Evolutionary conservation across 441 rosid genomes (phyloP).

Genomic region (Daphne laureola): DNA sequence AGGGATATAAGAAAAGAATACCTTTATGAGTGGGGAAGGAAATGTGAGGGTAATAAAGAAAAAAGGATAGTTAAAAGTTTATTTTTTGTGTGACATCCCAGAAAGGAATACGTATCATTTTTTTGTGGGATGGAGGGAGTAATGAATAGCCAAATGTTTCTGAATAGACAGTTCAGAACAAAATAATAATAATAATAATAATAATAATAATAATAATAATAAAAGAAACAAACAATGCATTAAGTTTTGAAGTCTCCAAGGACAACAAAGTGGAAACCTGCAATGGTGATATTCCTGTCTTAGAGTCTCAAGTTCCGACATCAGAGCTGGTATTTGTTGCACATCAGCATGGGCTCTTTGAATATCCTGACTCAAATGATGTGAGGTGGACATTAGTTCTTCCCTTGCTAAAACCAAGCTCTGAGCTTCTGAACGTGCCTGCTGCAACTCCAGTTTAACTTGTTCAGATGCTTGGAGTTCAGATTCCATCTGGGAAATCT

Average conservation of each 20-base stretch:
- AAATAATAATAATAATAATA: too few relatives aligned
- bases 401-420: conserved; percentile 63
- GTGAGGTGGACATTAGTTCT: conserved; percentile 69
- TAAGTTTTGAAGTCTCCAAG: conserved; percentile 8
- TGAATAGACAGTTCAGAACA: too few relatives aligned
- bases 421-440: conserved; percentile 73
- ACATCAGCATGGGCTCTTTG: conserved; percentile 67
- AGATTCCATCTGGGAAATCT: conserved; percentile 68
- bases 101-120: too few relatives aligned
- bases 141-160: too few relatives aligned
- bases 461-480: conserved; percentile 69
- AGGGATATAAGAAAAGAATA: too few relatives aligned
- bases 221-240: too few relatives aligned
- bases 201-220: too few relatives aligned
- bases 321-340: conserved; percentile 68
- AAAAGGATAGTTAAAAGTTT: too few relatives aligned
- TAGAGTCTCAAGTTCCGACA: conserved; percentile 72
- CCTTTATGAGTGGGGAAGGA: too few relatives aligned
- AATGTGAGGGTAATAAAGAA: too few relatives aligned
- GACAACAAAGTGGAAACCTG: conserved; percentile 44
- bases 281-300: conserved; percentile 90
- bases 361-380: conserved; percentile 70
- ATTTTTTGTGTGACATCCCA: too few relatives aligned
- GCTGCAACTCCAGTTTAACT: conserved; percentile 62
- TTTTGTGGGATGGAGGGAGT: too few relatives aligned